Conservation (phyloP, 345 rosid species). For the Euclidium syriacum region DNA sequence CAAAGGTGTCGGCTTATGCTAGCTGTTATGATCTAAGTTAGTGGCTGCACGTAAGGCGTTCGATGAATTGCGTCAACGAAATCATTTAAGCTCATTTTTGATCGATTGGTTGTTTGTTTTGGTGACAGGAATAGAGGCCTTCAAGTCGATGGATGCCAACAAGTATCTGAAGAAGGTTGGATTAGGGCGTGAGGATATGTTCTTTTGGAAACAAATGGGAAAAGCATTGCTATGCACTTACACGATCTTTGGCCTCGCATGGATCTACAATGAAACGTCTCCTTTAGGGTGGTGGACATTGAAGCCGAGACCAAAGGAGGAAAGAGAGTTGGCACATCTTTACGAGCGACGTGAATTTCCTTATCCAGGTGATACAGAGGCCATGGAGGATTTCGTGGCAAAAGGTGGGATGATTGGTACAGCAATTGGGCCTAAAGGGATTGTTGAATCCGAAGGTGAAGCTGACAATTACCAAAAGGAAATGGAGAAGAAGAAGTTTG, state of each 20-base stretch:
- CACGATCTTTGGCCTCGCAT: conserved; percentile 55
- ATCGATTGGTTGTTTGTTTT: neutral
- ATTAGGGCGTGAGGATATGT: conserved; percentile 55
- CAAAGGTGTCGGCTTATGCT: neutral
- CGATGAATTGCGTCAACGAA: conserved; percentile 22
- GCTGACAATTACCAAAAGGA: conserved; percentile 47
- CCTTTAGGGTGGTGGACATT: conserved; percentile 93
- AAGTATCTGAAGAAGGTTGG: conserved; percentile 64
- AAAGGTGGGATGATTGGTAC: conserved; percentile 83
- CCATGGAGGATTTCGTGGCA: conserved; percentile 85
- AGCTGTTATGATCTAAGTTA: neutral
- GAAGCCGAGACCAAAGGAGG: conserved; percentile 84
- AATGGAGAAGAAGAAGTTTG: conserved; percentile 66
- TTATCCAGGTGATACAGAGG: conserved; percentile 79
- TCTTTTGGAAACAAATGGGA: conserved; percentile 80
- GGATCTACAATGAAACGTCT: conserved; percentile 79
- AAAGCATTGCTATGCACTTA: conserved; percentile 75
- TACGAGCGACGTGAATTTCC: conserved; percentile 78
- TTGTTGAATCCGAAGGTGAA: conserved; percentile 49
- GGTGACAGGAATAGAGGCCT: conserved; percentile 42
- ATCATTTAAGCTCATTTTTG: neutral
- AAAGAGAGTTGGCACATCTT: conserved; percentile 63
- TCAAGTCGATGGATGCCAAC: conserved; percentile 50
- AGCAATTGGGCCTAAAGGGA: conserved; percentile 65
- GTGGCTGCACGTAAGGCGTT: conserved; percentile 9